Conservation (phyloP, 257 asterid genomes). For the Penstemon eatonii region DNA sequence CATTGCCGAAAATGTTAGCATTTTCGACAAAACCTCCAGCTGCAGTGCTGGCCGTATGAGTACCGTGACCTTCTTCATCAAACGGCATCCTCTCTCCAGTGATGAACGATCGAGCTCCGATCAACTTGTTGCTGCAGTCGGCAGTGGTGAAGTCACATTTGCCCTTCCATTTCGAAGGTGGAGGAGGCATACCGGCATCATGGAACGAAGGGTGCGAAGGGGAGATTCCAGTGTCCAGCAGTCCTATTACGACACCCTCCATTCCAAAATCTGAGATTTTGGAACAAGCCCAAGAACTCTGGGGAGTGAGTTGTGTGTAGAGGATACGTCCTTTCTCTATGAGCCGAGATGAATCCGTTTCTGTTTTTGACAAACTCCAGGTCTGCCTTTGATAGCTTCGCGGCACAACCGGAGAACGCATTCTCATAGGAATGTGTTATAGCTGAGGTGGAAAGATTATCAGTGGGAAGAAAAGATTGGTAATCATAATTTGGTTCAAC, state of each 20-base stretch:
- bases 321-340: conserved; percentile 16
- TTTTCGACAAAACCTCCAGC: conserved; percentile 19
- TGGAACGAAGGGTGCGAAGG: conserved; percentile 56
- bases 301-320: conserved; percentile 57
- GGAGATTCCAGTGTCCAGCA: conserved; percentile 49
- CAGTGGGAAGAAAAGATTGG: too few relatives aligned
- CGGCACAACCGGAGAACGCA: conserved; percentile 42
- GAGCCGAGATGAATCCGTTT: conserved; percentile 38
- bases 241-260: conserved; percentile 52
- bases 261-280: conserved; percentile 49
- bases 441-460: not conserved
- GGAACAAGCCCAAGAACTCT: conserved; percentile 51
- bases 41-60: conserved; percentile 25
- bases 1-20: conserved; percentile 21
- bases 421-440: conserved; percentile 44
- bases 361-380: conserved; percentile 32
- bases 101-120: conserved; percentile 26
- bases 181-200: conserved; percentile 55
- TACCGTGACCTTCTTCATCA: conserved; percentile 20
- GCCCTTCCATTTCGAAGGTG: conserved; percentile 68
- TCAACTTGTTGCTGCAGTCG: conserved; percentile 52
- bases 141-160: conserved; percentile 42
- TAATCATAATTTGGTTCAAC: too few relatives aligned
- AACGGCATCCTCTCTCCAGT: conserved; percentile 8
- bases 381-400: conserved; percentile 23